Base-by-base conservation (phyloP, 331 rosid species). In the Telfairia occidentalis region DNA sequence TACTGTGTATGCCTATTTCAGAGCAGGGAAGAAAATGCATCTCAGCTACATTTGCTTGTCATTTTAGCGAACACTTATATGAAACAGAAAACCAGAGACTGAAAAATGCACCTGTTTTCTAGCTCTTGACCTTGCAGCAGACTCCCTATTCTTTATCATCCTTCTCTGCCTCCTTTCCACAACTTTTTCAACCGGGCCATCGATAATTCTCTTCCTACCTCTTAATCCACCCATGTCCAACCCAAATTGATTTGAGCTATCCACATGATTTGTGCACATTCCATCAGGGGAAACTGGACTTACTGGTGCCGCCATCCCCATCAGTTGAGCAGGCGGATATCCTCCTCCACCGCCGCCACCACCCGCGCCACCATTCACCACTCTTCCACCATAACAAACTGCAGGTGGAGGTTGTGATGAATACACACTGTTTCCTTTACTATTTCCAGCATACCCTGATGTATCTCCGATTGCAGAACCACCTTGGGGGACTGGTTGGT, bases 161-260 rank as follows among this genome's bases (percentile, higher is more conserved):
- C 97, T 94, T 76, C 98, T 89, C 37, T 94, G 97, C 79, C 98
- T 87, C 81, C 98, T 88, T 87, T 94, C 98, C 23, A 91, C 98
- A 28, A 91, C 94, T 66, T 83, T 93, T 53, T 91, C 98, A 52
- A 94, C 91, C 1, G 89, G 89, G 57, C 97, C 98, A 76, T 91
- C 96, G 2, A 82, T 55, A 0, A 87, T 66, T 72, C 98, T 80
- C 90, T 88, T 91, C 59, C 92, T 86, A 34, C 98, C 95, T 72
- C 96, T 85, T 23, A 89, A 15, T 57, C 76, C 85, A 53, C 85
- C 88, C 84, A 87, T 82, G 7, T 84, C 96, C 81, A 93, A 59
- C 73, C 88, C 93, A 71, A 71, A 86, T 45, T 83, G 90, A 2
- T 73, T 82, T 11, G 83, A 48, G 53, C 73, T 83, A 11, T 87